Conservation (phyloP, 169 alveolate genomes). For the Eimeria acervulina region DNA sequence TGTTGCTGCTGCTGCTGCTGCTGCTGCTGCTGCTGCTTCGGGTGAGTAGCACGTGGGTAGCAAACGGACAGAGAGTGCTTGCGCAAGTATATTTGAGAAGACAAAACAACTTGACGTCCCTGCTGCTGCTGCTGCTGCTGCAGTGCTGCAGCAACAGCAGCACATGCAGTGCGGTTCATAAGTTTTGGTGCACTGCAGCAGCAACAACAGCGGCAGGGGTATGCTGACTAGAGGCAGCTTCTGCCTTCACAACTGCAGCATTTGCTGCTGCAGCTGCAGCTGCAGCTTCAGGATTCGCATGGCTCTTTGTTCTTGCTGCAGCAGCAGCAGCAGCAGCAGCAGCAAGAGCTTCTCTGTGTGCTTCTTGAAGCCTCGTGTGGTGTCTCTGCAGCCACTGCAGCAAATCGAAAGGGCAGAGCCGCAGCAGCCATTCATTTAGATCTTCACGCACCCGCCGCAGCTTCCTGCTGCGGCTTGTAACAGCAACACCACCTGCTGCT, state of each 20-base stretch:
- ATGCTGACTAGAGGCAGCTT: neutral
- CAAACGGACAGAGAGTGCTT: too few relatives aligned
- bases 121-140: too few relatives aligned
- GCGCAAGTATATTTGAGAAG: too few relatives aligned
- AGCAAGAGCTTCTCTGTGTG: slow-evolving; percentile 40
- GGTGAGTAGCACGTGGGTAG: too few relatives aligned
- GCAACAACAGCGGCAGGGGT: too few relatives aligned
- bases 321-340: neutral
- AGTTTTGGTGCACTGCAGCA: too few relatives aligned
- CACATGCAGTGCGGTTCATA: neutral
- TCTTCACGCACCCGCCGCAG: slow-evolving; percentile 17
- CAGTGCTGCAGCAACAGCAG: neutral
- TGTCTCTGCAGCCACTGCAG: slow-evolving; percentile 54
- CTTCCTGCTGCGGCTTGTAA: slow-evolving; percentile 57
- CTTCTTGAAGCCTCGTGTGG: neutral
- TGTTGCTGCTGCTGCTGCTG: too few relatives aligned
- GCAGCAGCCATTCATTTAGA: neutral
- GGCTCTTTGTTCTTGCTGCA: slow-evolving; percentile 18
- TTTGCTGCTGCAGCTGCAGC: neutral
- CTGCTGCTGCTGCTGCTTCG: too few relatives aligned
- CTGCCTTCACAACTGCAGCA: neutral
- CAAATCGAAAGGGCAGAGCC: slow-evolving; percentile 27
- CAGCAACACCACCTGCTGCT: neutral
- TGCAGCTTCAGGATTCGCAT: too few relatives aligned
- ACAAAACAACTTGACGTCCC: too few relatives aligned